Percentiles rank a stretch among this genome's conserved stretches.
phyloP scores from a whole-genome alignment of 768 basidiomycete species.

The Suillus discolor region DNA sequence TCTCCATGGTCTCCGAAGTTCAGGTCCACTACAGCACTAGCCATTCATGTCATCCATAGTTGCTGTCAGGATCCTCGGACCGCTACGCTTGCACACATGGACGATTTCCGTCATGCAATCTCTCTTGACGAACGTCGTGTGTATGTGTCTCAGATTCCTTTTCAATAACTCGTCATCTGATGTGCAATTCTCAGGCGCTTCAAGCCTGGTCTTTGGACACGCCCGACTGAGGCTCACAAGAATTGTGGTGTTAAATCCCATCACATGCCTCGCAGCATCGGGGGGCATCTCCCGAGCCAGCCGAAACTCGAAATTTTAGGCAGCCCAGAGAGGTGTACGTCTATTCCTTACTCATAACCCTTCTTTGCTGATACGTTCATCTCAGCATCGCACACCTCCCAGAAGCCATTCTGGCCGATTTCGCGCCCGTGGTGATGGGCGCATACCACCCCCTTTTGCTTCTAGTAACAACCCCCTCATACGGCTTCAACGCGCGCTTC shows the following conservation, averaged over 20 bases:
- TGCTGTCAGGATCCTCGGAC: constrained; percentile 21
- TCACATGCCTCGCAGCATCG: constrained; percentile 45
- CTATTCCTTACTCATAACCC: background rate
- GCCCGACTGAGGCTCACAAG: constrained; percentile 42
- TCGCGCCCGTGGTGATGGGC: constrained; percentile 74
- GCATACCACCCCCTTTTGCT: constrained; percentile 74
- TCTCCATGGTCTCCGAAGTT: constrained; percentile 7
- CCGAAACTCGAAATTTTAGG: constrained; percentile 17
- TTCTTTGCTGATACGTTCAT: background rate
- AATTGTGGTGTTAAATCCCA: constrained; percentile 49
- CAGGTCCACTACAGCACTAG: constrained; percentile 2
- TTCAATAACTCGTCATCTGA: constrained; percentile 38
- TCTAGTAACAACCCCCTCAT: constrained; percentile 85
- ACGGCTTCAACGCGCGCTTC: constrained; percentile 80
- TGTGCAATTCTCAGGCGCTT: constrained; percentile 33
- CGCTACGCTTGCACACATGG: constrained; percentile 29
- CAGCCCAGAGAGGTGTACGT: constrained; percentile 65
- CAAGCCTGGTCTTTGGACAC: constrained; percentile 38
- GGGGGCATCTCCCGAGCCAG: constrained; percentile 19
- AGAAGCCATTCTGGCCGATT: constrained; percentile 56
- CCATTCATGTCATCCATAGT: constrained; percentile 5
- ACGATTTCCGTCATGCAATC: constrained; percentile 66
- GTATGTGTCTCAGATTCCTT: constrained; percentile 17
- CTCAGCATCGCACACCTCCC: constrained; percentile 79
- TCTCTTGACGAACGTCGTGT: constrained; percentile 71